Conservation (phyloP, 2,329 filamentous ascomycete species). For the Chrysoporthe austroafricana region DNA sequence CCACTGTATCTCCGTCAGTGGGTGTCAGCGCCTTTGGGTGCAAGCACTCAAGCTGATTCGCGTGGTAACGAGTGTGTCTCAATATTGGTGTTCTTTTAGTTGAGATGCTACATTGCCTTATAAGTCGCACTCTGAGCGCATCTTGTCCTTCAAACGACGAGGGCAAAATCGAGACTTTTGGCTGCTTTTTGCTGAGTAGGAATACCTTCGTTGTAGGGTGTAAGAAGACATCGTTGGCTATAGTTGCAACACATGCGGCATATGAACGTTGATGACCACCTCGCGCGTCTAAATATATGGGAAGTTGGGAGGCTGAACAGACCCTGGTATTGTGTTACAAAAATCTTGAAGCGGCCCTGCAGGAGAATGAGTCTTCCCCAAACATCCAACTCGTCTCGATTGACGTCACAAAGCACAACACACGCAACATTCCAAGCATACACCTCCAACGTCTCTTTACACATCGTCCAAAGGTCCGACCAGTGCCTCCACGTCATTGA, state of each 20-base stretch:
- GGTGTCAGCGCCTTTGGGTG: background rate
- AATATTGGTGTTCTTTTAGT: background rate
- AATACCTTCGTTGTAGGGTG: background rate
- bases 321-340: background rate
- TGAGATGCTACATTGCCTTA: background rate
- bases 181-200: background rate
- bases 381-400: background rate
- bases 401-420: background rate
- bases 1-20: background rate
- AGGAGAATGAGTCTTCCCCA: background rate
- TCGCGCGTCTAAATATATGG: background rate
- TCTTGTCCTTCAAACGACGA: background rate
- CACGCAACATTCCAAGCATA: background rate
- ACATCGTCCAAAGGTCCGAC: background rate
- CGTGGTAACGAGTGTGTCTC: background rate
- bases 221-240: background rate
- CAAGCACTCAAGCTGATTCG: background rate
- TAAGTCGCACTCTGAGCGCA: background rate
- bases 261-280: background rate
- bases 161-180: no score
- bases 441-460: background rate
- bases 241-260: background rate
- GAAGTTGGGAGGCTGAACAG: background rate
- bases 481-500: background rate
- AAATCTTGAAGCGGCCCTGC: no score